Base-by-base conservation (phyloP, 805 yeast species). In the Hanseniaspora mollemarum region DNA sequence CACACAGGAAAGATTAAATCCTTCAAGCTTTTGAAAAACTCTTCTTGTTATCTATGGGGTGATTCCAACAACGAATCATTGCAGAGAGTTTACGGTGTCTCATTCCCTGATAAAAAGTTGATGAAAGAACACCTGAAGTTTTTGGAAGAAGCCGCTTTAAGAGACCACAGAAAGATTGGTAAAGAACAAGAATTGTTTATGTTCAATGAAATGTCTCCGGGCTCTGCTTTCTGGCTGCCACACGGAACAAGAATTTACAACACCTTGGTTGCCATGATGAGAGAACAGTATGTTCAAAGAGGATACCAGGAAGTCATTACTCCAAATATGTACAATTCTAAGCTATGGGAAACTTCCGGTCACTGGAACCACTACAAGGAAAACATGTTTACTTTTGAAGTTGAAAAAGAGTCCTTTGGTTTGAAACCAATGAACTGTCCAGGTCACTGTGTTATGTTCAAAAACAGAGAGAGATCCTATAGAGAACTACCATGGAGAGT, bases 301-400 rank as follows among this genome's bases (percentile, higher is more conserved):
- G 97, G 96, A 36, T 92, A 84, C 68, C 96, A 92, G 57, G 99
- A 92, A 73, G 98, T 92, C 58, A 90, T 92, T 66, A 88, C 98
- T 55, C 99, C 99, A 62, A 92, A 92, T 73, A 92, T 92, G 97
- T 92, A 78, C 78, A 90, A 88, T 73, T 72, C 96, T 55, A 90
- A 90, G 70, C 76, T 92, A 62, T 92, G 99, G 99, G 95, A 90
- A 73, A 84, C 92, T 51, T 88, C 97, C 12, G 98, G 98, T 58
- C 98, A 92, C 70, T 92, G 97, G 98, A 94, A 76, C 41, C 92
- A 92, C 72, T 92, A 92, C 71, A 83, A 87, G 67, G 98, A 92
- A 67, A 87, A 92, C 68, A 92, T 92, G 98, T 92, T 92, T 65
- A 73, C 94, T 10, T 86, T 92, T 61, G 96, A 88, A 51, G 95